Evolutionary conservation across 192 early-diverging fungal genomes (phyloP).

Genomic region (Spizellomyces punctatus): DNA sequence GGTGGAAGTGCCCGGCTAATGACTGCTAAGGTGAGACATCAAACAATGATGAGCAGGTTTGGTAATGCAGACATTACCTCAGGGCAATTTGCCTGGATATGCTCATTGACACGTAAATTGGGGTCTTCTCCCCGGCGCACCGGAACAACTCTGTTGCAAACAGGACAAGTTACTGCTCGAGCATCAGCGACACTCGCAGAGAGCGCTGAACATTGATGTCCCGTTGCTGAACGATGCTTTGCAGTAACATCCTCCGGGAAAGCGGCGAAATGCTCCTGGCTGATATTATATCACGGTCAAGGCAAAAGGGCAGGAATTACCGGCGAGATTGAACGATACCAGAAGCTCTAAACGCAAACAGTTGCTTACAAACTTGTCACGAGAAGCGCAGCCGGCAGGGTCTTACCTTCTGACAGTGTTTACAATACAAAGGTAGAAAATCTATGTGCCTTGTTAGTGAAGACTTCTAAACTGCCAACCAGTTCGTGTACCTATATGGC

Average conservation of each 20-base stretch:
- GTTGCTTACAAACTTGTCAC: not conserved
- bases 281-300: not conserved
- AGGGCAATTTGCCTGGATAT: slow-evolving; percentile 65
- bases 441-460: not conserved
- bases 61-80: slow-evolving; percentile 52
- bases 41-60: slow-evolving; percentile 3
- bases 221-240: not conserved
- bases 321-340: not conserved
- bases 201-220: slow-evolving; percentile 5
- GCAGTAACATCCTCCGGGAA: not conserved
- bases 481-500: slow-evolving; percentile 3
- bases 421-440: slow-evolving; percentile 19
- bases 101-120: slow-evolving; percentile 65
- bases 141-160: slow-evolving; percentile 76
- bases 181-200: slow-evolving; percentile 39
- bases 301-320: not conserved
- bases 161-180: slow-evolving; percentile 57
- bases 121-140: slow-evolving; percentile 72
- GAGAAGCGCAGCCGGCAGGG: not conserved
- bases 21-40: too few species aligned
- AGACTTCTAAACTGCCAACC: not conserved
- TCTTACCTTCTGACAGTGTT: slow-evolving; percentile 18
- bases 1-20: too few species aligned
- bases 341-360: too few species aligned
- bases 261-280: slow-evolving; percentile 5